Conservation (phyloP, 1,139 yeast species). For the Suhomyces kunorum region DNA sequence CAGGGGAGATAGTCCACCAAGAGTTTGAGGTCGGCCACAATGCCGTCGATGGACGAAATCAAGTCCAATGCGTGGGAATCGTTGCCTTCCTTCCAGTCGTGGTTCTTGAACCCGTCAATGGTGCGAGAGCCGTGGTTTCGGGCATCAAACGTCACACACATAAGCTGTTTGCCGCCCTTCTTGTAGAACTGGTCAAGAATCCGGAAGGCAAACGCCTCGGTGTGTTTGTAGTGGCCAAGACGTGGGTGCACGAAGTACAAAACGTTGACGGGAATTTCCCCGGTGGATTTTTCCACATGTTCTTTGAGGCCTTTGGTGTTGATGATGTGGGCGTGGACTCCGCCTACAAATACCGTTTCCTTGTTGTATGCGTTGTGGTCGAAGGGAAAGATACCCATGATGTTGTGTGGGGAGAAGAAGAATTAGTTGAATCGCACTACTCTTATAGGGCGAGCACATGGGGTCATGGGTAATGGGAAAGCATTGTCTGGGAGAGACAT, state of each 20-base stretch:
- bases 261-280: slow-evolving; percentile 37
- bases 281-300: slow-evolving; percentile 22
- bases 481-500: too few species aligned
- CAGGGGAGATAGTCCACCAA: slow-evolving; percentile 52
- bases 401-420: too few species aligned
- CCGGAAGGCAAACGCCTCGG: slow-evolving; percentile 36
- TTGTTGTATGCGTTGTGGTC: slow-evolving; percentile 28
- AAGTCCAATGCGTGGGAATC: slow-evolving; percentile 54
- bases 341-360: slow-evolving; percentile 31
- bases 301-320: slow-evolving; percentile 30
- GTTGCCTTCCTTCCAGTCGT: slow-evolving; percentile 51
- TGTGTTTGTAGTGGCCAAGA: slow-evolving; percentile 27
- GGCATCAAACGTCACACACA: slow-evolving; percentile 57
- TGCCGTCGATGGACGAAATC: slow-evolving; percentile 53
- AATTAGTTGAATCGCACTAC: too few species aligned
- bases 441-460: too few species aligned
- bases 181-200: slow-evolving; percentile 31
- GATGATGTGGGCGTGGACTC: slow-evolving; percentile 37
- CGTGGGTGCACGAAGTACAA: slow-evolving; percentile 45
- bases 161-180: slow-evolving; percentile 24
- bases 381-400: slow-evolving; percentile 14
- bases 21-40: slow-evolving; percentile 48
- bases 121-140: slow-evolving; percentile 62
- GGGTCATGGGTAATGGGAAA: too few species aligned
- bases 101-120: slow-evolving; percentile 37